Evolutionary conservation across 2,329 filamentous ascomycete species (phyloP).

Genomic region (Lasiodiplodia theobromae): DNA sequence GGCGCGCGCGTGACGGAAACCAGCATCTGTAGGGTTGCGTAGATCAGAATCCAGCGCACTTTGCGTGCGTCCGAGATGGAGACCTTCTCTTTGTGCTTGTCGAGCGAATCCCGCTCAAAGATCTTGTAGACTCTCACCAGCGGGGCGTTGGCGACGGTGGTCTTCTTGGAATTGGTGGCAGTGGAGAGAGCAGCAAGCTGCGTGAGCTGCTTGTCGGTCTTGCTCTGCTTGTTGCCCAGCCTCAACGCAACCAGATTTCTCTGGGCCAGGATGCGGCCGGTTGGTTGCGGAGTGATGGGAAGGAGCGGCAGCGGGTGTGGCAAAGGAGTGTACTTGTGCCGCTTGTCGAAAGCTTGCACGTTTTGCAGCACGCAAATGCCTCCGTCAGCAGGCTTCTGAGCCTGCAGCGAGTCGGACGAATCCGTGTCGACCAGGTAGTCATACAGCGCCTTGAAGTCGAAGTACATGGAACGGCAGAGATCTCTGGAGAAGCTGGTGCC

Average conservation of each 20-base stretch:
- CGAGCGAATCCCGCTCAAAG: constrained; percentile 69
- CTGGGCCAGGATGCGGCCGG: constrained; percentile 41
- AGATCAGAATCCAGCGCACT: constrained; percentile 79
- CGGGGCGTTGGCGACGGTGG: constrained; percentile 47
- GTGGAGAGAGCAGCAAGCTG: constrained; percentile 43
- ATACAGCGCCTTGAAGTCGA: constrained; percentile 76
- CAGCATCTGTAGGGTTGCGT: constrained; percentile 76
- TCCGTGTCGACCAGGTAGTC: constrained; percentile 71
- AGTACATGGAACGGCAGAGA: constrained; percentile 67
- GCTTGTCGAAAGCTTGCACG: constrained; percentile 69
- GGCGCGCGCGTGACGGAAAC: constrained; percentile 68
- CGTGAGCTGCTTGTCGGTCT: constrained; percentile 50
- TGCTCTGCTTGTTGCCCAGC: constrained; percentile 44
- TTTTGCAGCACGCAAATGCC: constrained; percentile 75
- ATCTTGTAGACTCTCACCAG: constrained; percentile 73
- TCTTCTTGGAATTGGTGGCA: constrained; percentile 56
- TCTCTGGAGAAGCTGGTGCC: constrained; percentile 63
- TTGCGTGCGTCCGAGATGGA: constrained; percentile 73
- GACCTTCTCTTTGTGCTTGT: constrained; percentile 60
- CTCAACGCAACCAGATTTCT: constrained; percentile 45
- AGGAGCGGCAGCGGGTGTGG: constrained; percentile 71
- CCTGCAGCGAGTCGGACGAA: constrained; percentile 58
- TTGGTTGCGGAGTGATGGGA: constrained; percentile 53
- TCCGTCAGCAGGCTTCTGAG: constrained; percentile 64
- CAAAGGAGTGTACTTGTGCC: constrained; percentile 67